Evolutionary conservation across 2,329 filamentous ascomycete genomes (phyloP), one percentile per base, ranked within the genome.

Genomic region (Hymenoscyphus linearis): DNA sequence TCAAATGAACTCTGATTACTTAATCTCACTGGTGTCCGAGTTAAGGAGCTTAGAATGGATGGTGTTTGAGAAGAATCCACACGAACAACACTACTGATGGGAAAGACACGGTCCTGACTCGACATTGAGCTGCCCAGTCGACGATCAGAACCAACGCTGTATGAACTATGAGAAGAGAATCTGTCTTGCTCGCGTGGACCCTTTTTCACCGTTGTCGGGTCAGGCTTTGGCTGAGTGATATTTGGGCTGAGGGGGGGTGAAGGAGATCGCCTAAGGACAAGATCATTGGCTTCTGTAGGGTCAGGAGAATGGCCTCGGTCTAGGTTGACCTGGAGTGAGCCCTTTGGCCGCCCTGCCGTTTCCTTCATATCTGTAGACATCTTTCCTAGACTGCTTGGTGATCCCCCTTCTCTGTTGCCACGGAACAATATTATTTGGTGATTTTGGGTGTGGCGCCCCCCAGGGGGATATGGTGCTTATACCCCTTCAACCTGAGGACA

Each of bases 41-140:
- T 25, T 10, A 47, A n/a, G n/a, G 40, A 22, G 18, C 7, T 47
- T 22, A 12, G n/a, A 12, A 47, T 47, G 34, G 57, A 59, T 55
- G 69, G 66, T 13, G 69, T 70, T 35, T 69, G 67, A 2, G 67
- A 56, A 52, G 66, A 52, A 60, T 68, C 69, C 34, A 70, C 69
- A 53, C 67, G 67, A 27, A 70, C 66, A 27, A 70, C 69, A 59
- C 69, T 71, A 34, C 67, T 61, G 25, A 71, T 70, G 9, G 70
- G 70, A 53, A 69, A 71, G 1, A 71, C 67, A 14, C 70, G 64
- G 58, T 70, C 70, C 18, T 47, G 40, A 25, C 40, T 47, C 10
- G 40, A 25, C 3, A 47, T 18, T 5, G 40, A 22, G 12, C 10
- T 47, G 5, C 18, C 40, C 22, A 47, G 22, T 47, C 22, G 40